A percentile compares a stretch with the other conserved stretches of the same genome.
These are phyloP conservation scores for Hanseniaspora pseudoguilliermondii DNA, from an alignment of 805 yeast species.

Conservation along the genomic window DNA sequence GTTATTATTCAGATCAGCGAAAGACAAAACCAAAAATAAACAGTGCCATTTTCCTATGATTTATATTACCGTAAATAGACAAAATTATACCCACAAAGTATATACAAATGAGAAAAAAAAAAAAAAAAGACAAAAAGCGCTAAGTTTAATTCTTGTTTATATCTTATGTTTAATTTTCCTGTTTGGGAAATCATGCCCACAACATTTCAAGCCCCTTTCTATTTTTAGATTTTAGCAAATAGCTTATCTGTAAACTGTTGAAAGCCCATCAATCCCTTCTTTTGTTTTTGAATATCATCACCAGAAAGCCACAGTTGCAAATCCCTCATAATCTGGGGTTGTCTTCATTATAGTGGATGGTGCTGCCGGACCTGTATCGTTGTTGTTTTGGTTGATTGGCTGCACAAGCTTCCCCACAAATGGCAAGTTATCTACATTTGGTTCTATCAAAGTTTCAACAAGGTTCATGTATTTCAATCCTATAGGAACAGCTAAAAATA, in stretches of 20 bases:
- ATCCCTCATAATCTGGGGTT: constrained; percentile 1
- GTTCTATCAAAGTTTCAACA: background rate
- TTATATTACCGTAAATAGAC: background rate
- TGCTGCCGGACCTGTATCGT: constrained; percentile 45
- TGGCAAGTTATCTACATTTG: background rate
- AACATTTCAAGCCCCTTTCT: background rate
- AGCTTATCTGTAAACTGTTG: background rate
- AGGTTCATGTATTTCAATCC: constrained; percentile 21
- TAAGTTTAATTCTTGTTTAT: background rate
- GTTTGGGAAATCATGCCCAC: background rate
- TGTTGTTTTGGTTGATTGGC: constrained; percentile 47
- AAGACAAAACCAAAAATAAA: background rate
- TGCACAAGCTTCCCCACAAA: constrained; percentile 36
- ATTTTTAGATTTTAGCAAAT: background rate
- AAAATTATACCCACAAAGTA: background rate
- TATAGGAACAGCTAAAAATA: constrained; percentile 38
- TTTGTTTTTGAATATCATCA: background rate
- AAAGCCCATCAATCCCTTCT: background rate
- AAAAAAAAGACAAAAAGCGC: background rate
- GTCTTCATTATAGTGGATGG: background rate
- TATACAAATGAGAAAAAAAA: background rate
- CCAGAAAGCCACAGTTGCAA: background rate
- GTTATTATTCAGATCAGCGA: background rate
- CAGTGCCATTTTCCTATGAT: background rate
- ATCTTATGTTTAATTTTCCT: background rate